phyloP scores from a whole-genome alignment of 2,329 filamentous ascomycete genomes.

The Anisogramma anomala region DNA sequence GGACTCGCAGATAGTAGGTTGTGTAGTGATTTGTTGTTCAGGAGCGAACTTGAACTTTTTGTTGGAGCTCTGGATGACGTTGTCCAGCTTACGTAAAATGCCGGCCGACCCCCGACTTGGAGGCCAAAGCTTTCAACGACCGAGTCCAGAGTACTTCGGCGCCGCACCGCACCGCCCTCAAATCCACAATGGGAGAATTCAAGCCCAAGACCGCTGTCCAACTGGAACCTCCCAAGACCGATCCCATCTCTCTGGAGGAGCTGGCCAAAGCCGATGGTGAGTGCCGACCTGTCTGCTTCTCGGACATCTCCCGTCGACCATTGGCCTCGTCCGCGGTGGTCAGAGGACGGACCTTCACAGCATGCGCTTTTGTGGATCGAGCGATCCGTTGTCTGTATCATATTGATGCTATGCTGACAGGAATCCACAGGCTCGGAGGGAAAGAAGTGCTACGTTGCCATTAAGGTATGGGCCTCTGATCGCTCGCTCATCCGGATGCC shows the following conservation, averaged over 20 bases:
- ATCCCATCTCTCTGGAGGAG: constrained; percentile 70
- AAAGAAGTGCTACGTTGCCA: constrained; percentile 55
- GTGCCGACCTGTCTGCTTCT: constrained; percentile 19
- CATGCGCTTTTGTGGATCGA: no score
- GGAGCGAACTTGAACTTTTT: no score
- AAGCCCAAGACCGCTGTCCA: constrained; percentile 66
- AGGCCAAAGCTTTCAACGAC: no score
- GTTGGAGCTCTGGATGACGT: no score
- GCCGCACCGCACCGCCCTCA: no score
- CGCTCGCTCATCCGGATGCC: constrained; percentile 33
- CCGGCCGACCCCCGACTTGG: no score
- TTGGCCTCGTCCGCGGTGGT: no score
- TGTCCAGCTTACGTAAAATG: no score
- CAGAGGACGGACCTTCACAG: no score
- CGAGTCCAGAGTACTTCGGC: no score
- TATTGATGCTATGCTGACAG: background rate
- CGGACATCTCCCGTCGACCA: background rate
- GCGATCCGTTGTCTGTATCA: no score
- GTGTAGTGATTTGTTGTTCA: background rate
- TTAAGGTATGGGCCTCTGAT: constrained; percentile 45
- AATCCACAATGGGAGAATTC: constrained; percentile 48
- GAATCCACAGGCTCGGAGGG: constrained; percentile 47
- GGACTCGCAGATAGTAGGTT: background rate
- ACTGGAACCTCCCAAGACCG: constrained; percentile 75
- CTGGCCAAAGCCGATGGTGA: constrained; percentile 74